Percentiles rank a stretch among this genome's conserved stretches.
Conservation (phyloP, 2,329 filamentous ascomycete genomes). For the Emergomyces pasteurianus region DNA sequence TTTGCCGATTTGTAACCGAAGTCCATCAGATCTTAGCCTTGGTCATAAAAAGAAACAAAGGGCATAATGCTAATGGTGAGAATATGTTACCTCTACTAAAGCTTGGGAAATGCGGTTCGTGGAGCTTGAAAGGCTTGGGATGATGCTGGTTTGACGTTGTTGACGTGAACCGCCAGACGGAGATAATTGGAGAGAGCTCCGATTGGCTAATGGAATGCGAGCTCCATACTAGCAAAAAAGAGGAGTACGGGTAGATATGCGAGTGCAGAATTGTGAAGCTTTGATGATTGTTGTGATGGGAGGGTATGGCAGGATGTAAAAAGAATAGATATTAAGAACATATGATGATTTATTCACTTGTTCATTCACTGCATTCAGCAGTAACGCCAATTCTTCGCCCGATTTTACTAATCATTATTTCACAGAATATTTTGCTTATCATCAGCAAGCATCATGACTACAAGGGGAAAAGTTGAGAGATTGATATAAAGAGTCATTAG, state of each 20-base stretch:
- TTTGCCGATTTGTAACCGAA: constrained; percentile 15
- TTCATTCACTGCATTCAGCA: not conserved
- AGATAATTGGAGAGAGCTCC: constrained; percentile 1
- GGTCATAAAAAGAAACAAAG: not conserved
- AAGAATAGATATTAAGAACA: not conserved
- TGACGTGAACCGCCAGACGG: not conserved
- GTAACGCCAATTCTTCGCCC: not conserved
- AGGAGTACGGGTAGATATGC: not conserved
- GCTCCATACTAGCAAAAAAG: not conserved
- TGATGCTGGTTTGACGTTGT: constrained; percentile 3
- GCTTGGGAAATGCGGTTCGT: not conserved
- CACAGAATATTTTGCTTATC: not conserved
- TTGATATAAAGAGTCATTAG: not conserved
- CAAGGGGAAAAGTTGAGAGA: not conserved
- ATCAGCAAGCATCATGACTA: not conserved
- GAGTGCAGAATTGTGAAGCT: not conserved
- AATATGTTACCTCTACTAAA: not conserved
- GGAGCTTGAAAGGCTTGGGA: not conserved
- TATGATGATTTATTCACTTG: not conserved
- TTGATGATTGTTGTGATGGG: not conserved
- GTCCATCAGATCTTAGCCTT: constrained; percentile 1
- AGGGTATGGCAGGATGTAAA: not conserved
- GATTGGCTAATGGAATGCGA: not conserved
- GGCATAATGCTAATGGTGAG: not conserved
- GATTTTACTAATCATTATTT: not conserved